Conservation (phyloP, 2,329 filamentous ascomycete genomes). For the Scytalidium lignicola region DNA sequence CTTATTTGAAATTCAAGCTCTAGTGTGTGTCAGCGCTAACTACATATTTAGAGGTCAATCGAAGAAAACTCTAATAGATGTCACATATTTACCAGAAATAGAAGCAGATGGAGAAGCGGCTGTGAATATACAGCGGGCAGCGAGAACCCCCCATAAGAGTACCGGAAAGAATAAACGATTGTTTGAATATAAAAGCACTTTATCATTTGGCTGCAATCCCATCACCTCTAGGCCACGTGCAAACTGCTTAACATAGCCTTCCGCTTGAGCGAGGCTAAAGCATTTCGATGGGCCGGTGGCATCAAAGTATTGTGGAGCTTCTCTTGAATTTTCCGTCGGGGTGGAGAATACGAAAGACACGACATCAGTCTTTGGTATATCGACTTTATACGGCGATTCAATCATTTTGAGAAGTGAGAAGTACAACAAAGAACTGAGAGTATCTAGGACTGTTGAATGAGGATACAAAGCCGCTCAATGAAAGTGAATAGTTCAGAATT, state of each 20-base stretch:
- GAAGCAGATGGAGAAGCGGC: slow-evolving; percentile 1
- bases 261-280: slow-evolving; percentile 9
- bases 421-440: too few species aligned
- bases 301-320: slow-evolving; percentile 12
- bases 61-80: neutral
- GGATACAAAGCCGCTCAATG: too few species aligned
- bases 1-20: slow-evolving; percentile 2
- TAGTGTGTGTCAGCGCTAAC: slow-evolving; percentile 52
- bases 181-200: slow-evolving; percentile 1
- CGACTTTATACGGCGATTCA: slow-evolving; percentile 7
- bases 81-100: neutral
- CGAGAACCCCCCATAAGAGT: neutral
- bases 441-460: too few species aligned
- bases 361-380: slow-evolving; percentile 9
- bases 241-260: slow-evolving; percentile 7
- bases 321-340: slow-evolving; percentile 2
- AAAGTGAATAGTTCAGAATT: too few species aligned
- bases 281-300: slow-evolving; percentile 7
- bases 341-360: slow-evolving; percentile 10
- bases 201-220: slow-evolving; percentile 1
- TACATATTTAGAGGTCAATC: slow-evolving; percentile 46
- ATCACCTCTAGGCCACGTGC: slow-evolving; percentile 5
- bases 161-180: slow-evolving; percentile 3
- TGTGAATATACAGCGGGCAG: slow-evolving; percentile 2
- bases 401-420: neutral